phyloP scores from a whole-genome alignment of 257 asterid species.

The Salvia splendens region DNA sequence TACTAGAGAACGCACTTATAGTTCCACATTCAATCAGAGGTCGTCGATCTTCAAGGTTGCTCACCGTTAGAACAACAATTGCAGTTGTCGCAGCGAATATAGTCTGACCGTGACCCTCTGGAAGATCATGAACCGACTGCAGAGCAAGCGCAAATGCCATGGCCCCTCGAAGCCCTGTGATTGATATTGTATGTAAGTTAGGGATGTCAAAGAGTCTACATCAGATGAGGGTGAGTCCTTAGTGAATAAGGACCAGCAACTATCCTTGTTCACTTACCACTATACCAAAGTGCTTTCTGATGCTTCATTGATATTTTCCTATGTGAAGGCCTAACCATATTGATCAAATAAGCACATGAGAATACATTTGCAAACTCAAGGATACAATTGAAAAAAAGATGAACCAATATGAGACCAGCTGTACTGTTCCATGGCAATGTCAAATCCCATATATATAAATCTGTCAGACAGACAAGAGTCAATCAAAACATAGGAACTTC shows the following conservation, averaged over 20 bases:
- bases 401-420: conserved; percentile 99
- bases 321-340: conserved; percentile 77
- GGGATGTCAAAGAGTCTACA: conserved; percentile 15
- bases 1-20: conserved; percentile 22
- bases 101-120: conserved; percentile 98
- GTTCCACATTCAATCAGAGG: conserved; percentile 29
- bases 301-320: conserved; percentile 86
- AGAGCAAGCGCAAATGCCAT: conserved; percentile 99
- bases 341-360: conserved; percentile 93
- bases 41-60: conserved; percentile 24
- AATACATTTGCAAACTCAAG: conserved; percentile 83
- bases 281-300: conserved; percentile 99
- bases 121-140: conserved; percentile 98
- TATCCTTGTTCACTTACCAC: conserved; percentile 64
- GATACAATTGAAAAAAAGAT: conserved; percentile 98
- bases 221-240: conserved; percentile 11
- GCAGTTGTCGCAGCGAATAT: conserved; percentile 99
- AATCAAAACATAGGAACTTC: conserved; percentile 22
- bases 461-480: conserved; percentile 46
- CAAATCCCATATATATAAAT: conserved; percentile 97
- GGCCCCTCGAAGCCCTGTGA: conserved; percentile 96
- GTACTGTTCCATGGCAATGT: conserved; percentile 97
- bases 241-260: conserved; percentile 17
- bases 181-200: conserved; percentile 30
- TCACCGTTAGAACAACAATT: conserved; percentile 87